Conservation (phyloP, 345 rosid genomes). For the Rhodamnia rubescens region DNA sequence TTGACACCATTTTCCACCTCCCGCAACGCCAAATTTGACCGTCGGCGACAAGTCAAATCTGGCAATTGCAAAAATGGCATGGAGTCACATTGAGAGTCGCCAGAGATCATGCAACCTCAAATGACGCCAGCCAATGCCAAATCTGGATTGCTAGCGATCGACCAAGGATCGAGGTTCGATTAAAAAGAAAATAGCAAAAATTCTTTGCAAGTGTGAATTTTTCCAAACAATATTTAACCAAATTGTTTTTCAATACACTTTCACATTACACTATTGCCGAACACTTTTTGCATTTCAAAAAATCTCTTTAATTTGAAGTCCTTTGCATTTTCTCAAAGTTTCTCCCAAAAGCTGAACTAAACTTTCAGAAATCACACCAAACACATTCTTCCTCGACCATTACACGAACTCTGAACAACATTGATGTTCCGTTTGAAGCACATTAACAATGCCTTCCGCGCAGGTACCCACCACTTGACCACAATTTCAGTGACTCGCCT, state of each 20-base stretch:
- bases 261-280: fast-evolving
- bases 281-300: not conserved
- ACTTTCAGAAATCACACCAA: not conserved
- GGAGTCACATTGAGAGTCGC: no score
- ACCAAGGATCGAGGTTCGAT: no score
- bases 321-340: not conserved
- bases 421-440: not conserved
- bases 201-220: not conserved
- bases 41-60: no score
- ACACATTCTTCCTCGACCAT: not conserved
- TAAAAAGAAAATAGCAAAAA: no score
- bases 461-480: not conserved
- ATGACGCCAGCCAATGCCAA: no score
- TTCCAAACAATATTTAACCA: not conserved
- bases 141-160: no score
- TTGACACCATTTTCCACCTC: no score
- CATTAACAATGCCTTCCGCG: not conserved
- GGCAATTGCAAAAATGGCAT: no score
- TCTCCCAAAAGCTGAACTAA: no score
- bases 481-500: not conserved
- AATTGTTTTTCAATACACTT: not conserved
- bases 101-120: no score
- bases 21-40: no score
- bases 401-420: not conserved
- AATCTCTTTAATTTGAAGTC: not conserved